phyloP scores from a whole-genome alignment of 345 rosid species.

The Ceriops decandra region DNA sequence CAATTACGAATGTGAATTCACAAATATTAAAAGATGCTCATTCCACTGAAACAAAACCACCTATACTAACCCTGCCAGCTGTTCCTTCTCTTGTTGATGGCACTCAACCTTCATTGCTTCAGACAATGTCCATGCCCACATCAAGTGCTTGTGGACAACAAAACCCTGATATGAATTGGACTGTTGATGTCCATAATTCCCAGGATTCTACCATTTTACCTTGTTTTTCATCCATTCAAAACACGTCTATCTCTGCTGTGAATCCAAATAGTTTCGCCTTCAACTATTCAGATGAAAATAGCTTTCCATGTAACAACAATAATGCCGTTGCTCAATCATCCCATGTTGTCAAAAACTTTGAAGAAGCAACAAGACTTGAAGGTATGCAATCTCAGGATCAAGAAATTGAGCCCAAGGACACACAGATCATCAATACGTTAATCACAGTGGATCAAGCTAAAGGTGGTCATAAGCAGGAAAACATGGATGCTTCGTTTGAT shows the following conservation, averaged over 20 bases:
- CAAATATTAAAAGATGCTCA: background rate
- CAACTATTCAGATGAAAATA: constrained; percentile 18
- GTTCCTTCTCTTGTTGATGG: background rate
- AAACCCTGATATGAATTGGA: constrained; percentile 19
- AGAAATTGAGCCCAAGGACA: constrained; percentile 4
- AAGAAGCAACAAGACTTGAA: constrained; percentile 13
- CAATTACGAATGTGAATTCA: constrained; percentile 17
- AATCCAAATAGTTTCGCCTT: constrained; percentile 19
- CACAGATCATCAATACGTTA: background rate
- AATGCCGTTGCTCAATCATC: background rate
- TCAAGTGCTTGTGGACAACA: constrained; percentile 9
- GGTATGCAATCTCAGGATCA: constrained; percentile 8
- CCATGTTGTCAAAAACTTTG: no score
- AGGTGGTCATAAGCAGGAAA: background rate
- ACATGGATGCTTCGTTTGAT: constrained; percentile 29
- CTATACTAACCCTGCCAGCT: constrained; percentile 14
- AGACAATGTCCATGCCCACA: constrained; percentile 3
- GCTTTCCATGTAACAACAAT: constrained; percentile 16
- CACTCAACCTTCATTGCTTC: background rate
- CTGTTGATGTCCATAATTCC: constrained; percentile 12
- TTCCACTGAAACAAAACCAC: constrained; percentile 17
- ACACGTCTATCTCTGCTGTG: constrained; percentile 10
- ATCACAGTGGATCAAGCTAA: background rate
- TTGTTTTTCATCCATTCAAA: constrained; percentile 17
- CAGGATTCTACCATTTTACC: constrained; percentile 18